Evolutionary conservation across 176 grass and related monocot species (phyloP), one percentile per base, ranked within the genome.

Genomic region (Carex pumila): DNA sequence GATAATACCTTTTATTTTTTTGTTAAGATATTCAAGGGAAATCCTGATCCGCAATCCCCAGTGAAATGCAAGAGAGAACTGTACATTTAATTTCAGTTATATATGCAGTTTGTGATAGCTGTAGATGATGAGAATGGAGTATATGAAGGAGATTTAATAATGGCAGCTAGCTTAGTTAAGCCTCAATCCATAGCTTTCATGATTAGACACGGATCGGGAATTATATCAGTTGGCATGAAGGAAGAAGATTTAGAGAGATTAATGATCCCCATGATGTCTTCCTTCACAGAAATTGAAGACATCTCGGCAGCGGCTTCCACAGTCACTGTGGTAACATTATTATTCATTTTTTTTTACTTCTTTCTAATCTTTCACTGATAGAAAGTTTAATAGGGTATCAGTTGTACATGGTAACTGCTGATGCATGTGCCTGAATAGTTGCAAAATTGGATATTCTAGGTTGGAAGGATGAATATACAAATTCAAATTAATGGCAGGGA

Each of bases 51-150:
- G 0, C 25, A 66, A 66, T 66, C 4, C 30, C 64, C 64, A 85
- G 7, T 65, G 18, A 9, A 79, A 12, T 37, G 31, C 60, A 67
- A 84, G 65, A 73, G 84, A 87, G 82, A 93, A 93, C 79, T 85
- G 80, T 87, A 85, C 87, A 91, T 88, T 89, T 85, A 76, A 0
- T 30, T 76, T 76, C 22, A 17, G 6, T 76, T 55, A 50, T 65
- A 91, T 91, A 83, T 93, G 82, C 92, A 98, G 95, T 95, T 95
- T 90, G 91, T 95, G 84, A 93, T 98, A 89, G 95, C 89, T 89
- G 92, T 98, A 91, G 91, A 98, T 90, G 95, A 90, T 77, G 92
- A 98, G 79, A 89, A 89, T 0, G 89, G 92, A 22, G 90, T 91
- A 25, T 85, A 80, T 0, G 89, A 90, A 89, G 92, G 95, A 56